Base-by-base conservation (phyloP, 495 filamentous ascomycete species). In the Tuber magnatum region DNA sequence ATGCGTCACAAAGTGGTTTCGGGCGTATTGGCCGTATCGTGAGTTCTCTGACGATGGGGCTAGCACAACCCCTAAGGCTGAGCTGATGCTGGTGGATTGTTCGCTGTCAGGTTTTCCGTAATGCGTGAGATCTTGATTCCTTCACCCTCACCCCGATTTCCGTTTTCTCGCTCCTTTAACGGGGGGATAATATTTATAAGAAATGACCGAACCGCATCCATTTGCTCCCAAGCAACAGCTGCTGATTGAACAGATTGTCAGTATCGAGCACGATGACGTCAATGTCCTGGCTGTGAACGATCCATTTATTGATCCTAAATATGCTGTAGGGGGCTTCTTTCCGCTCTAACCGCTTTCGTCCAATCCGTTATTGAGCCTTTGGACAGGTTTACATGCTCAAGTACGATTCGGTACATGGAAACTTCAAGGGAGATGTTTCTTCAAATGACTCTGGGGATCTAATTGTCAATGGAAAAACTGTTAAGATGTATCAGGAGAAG, bases 1-100 rank as follows among this genome's bases (percentile, higher is more conserved):
- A 16, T 22, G 20, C 7, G 3, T 24, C 44, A 22, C 56, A 65
- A 69, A 99, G 97, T 90, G 95, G 95, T 85, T 99, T 99, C 88
- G 95, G 95, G 88, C 94, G 95, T 86, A 99, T 99, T 86, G 95
- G 95, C 80, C 91, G 95, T 85, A 97, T 99, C 85, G 95, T 94
- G 83, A 86, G 86, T 87, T 69, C 44, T 61, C 41, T 22, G 8
- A 20, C 3, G 5, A 48, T 48, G 5, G 44, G 24, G 6, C 44
- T 48, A 16, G 6, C 20, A 24, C 24, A 16, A 5, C 20, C 20
- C 20, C 44, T 8, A 1, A 48, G 1, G 18, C 4, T 22, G 44
- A 8, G 24, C 35, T 38, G 24, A 35, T 41, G 56, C 79, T 44
- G 40, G 39, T 43, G 42, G 32, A 71, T 22, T 22, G 20, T 24